Base-by-base conservation (phyloP, 164 flowering plant species). In the Vitis amurensis region DNA sequence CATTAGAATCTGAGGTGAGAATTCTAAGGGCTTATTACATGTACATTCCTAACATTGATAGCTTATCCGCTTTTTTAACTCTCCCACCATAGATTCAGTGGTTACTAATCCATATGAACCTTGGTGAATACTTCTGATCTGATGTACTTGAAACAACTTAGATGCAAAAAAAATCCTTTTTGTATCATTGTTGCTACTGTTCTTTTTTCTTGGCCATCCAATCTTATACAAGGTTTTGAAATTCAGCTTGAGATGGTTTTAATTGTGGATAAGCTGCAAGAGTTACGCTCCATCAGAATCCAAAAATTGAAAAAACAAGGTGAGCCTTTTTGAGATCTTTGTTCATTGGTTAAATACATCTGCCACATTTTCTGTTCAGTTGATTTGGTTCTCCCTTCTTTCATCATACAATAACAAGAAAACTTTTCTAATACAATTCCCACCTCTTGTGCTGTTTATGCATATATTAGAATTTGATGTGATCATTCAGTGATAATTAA, bases 251-350 rank as follows among this genome's bases (percentile, higher is more conserved):
- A 95, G 81, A 84, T 88, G 75, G 88, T 88, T 59, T 68, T 95
- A 78, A 83, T 89, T 14, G 98, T 95, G 59, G 99, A 93, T 79
- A 93, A 88, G 78, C 70, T 95, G 78, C 88, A 90, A 82, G 97
- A 95, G 50, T 77, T 95, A 62, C 92, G 98, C n/a, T 88, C 98
- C 49, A 70, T 93, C 68, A 86, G 97, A 83, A 85, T 95, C 66
- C 81, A 88, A 70, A 95, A 95, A 73, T 59, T 95, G 85, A 92
- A 89, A 83, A 92, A 88, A 76, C 97, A 95, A 89, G 98, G 98
- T 81, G 63, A 71, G 73, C 23, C 19, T 17, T 65, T 50, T 61
- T 29, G 13, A 14, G 8, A 31, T 47, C 66, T 59, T 31, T 55
- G 10, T 11, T 50, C 59, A 27, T 13, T 1, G 27, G 19, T n/a